These are phyloP conservation scores for Hemileccinum impolitum DNA, from an alignment of 768 basidiomycete genomes.

Conservation along the genomic window DNA sequence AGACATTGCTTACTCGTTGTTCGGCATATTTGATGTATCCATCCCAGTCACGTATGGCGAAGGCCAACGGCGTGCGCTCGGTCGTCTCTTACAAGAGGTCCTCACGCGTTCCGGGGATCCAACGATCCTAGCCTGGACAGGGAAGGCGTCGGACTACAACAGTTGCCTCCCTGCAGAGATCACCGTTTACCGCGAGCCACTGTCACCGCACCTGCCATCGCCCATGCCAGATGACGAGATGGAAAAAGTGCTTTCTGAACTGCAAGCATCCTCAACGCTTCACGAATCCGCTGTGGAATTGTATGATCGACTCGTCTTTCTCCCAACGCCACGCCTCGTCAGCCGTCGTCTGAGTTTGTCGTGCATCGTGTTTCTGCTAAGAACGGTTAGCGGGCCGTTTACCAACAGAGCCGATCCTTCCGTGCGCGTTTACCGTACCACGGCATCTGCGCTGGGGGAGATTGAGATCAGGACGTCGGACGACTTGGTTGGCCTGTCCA, in stretches of 20 bases:
- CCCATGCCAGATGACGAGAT: conserved; percentile 10
- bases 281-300: conserved; percentile 8
- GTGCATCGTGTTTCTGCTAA: conserved; percentile 12
- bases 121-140: conserved; percentile 17
- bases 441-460: conserved; percentile 6
- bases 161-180: conserved; percentile 23
- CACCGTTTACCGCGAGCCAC: conserved; percentile 11
- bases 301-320: conserved; percentile 9
- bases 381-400: conserved; percentile 9
- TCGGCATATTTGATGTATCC: conserved; percentile 23
- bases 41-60: conserved; percentile 24
- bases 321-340: conserved; percentile 14
- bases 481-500: neutral
- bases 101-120: conserved; percentile 15
- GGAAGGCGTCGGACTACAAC: conserved; percentile 19
- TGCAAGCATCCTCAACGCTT: neutral
- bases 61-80: conserved; percentile 20
- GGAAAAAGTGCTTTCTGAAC: conserved; percentile 1
- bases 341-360: conserved; percentile 13
- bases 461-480: conserved; percentile 14
- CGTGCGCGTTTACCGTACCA: conserved; percentile 10
- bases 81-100: conserved; percentile 18
- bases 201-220: conserved; percentile 4
- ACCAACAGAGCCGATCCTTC: neutral
- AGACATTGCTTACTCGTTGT: conserved; percentile 25